Evolutionary conservation across 257 asterid species (phyloP), one percentile per base, ranked within the genome.

Genomic region (Solanum ossicruentum): DNA sequence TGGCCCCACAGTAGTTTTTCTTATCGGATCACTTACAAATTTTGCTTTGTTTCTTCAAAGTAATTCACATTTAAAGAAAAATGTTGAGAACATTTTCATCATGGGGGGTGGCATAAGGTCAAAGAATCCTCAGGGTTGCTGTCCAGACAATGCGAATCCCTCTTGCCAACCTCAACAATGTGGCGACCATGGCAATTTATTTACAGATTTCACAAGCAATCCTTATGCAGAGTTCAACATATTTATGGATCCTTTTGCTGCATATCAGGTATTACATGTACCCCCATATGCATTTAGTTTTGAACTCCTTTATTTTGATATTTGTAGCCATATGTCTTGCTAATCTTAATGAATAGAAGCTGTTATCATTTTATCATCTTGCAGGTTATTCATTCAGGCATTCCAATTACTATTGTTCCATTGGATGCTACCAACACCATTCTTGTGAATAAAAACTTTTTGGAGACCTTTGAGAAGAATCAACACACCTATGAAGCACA

Each of bases 381-480:
- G 16, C 52, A 95, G 98, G 99, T 95, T 60, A 92, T 95, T 85
- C 96, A 94, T 88, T 95, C 99, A 1, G 97, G 97, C 9, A 90
- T 94, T 80, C 98, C 97, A 2, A 54, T 93, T 49, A 95, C 97
- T 84, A 89, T 95, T n/a, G 95, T 94, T 83, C 97, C 99, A 56
- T 88, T 95, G 70, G 98, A 95, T 91, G 97, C 99, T 70, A 93
- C 99, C 32, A 90, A 94, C 91, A 94, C 98, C 52, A 95, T 95
- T 39, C 97, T 94, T 1, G 90, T 95, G 66, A 85, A 94, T 11
- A 18, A 70, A 4, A 82, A 84, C 1, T 92, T 94, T 85, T 88
- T 90, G 54, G 85, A 87, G 60, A 89, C 86, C 12, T 91, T 94
- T 83, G 93, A 95, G 88, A 89, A 90, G 93, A 93, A 93, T 85